Evolutionary conservation across 176 grass and related monocot genomes (phyloP), one percentile per base, ranked within the genome.

Genomic region (Aegilops speltoides): DNA sequence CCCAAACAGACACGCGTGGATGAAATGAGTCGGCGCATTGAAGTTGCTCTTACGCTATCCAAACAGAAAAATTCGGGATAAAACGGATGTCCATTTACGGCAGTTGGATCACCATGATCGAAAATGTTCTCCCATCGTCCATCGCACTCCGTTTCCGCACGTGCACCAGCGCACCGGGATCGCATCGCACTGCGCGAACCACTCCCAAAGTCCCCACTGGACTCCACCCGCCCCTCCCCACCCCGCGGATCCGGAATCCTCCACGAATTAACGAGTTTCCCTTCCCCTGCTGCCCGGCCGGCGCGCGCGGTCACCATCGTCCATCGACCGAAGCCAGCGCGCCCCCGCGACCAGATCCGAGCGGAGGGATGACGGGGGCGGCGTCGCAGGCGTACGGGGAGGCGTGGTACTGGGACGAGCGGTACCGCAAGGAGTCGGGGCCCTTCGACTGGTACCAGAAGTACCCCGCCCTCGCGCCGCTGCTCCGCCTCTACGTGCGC

Each of bases 391-490:
- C 96, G 40, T 98, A 98, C 92, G 96, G 96, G 36, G 93, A 98
- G 88, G 86, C 91, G 33, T 92, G 88, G 82, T 96, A 96, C 90
- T 96, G 96, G 96, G 93, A 98, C 69, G 90, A 95, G 84, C 88
- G 96, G 0, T 98, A 98, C 93, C 72, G 89, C 79, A 92, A 92
- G 73, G 96, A 98, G 84, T 68, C 67, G 37, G 87, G 73, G 1
- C 86, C 93, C 32, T 98, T 96, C 92, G 96, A 94, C 82, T 98
- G 96, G 96, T 98, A 98, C 92, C 96, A 96, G 94, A 95, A 95
- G 81, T 94, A 98, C 82, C 46, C 86, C 28, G 87, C 93, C n/a
- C 88, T 98, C 54, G 75, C 91, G 56, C 93, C 96, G 19, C 88
- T 98, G 79, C 90, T 98, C 65, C 69, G 88, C 34, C 82, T 92